Base-by-base conservation (phyloP, 2,329 filamentous ascomycete species). In the Stachybotrys echinatus region DNA sequence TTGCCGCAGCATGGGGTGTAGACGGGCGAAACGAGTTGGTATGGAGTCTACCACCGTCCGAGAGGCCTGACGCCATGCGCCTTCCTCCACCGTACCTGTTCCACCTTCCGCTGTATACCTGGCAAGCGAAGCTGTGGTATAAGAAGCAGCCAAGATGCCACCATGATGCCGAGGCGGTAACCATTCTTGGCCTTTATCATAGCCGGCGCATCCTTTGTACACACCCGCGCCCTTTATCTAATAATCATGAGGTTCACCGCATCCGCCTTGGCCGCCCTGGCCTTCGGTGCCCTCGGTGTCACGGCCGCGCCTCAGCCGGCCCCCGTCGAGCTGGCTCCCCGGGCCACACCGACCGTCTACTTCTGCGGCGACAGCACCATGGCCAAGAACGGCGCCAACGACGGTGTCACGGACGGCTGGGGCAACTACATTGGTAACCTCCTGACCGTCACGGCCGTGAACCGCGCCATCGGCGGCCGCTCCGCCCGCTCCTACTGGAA, bases 401-500 rank as follows among this genome's bases (percentile, higher is more conserved):
- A 67, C 17, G 69, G 69, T 7, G 44, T 12, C 2, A 73, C 65
- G 2, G 58, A 73, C 75, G 84, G 84, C 42, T 88, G 84, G 83
- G 84, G 83, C 19, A 68, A 77, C 54, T 83, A 79, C 60, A 70
- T 87, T 14, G 69, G 73, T 44, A 74, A 79, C 59, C 79, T 74
- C 50, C 67, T 72, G 12, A 54, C 58, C 10, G 49, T 58, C 10
- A 62, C 62, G n/a, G 65, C 70, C 0, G 76, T 87, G 6, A 89
- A 89, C 72, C 71, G 79, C 48, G 85, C 86, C 27, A 76, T 86
- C 18, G 83, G 74, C 8, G 86, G 86, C 19, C 80, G 84, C 46
- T 84, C 79, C 22, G 83, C 85, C 2, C 77, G 85, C 44, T 86
- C 81, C 20, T 89, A 76, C 67, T 84, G 78, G 1, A 76, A 81